Conservation (phyloP, 805 yeast species). For the Wickerhamomyces pijperi region DNA sequence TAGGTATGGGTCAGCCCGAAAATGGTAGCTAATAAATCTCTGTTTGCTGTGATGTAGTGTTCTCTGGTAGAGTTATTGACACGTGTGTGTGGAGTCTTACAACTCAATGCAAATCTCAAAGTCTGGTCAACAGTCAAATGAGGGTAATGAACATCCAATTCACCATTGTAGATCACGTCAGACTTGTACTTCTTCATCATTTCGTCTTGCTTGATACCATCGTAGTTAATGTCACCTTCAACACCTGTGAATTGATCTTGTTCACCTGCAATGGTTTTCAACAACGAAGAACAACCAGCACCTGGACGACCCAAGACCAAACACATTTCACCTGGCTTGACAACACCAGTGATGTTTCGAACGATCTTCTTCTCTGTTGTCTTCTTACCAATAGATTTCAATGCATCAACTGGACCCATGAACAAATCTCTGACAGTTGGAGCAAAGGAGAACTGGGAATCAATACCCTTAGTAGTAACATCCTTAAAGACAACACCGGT, state of each 20-base stretch:
- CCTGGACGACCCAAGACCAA: conserved; percentile 68
- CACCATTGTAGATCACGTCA: conserved; percentile 47
- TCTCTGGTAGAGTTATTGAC: conserved; percentile 32
- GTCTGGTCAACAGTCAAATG: conserved; percentile 67
- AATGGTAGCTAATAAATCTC: conserved; percentile 36
- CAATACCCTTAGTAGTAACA: conserved; percentile 4
- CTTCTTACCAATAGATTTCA: conserved; percentile 1
- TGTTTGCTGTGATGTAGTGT: conserved; percentile 33
- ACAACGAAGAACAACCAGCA: conserved; percentile 67
- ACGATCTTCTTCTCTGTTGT: conserved; percentile 18
- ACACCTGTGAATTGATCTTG: conserved; percentile 30
- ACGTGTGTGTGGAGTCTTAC: conserved; percentile 53
- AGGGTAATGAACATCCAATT: conserved; percentile 64
- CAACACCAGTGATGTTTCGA: conserved; percentile 18
- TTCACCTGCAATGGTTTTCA: conserved; percentile 55
- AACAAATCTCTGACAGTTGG: conserved; percentile 6
- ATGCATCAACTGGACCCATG: conserved; percentile 1
- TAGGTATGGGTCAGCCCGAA: conserved; percentile 51
- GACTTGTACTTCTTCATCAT: conserved; percentile 47
- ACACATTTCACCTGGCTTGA: conserved; percentile 57
- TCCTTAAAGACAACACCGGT: conserved; percentile 25
- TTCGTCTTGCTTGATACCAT: conserved; percentile 46
- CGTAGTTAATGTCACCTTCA: conserved; percentile 47
- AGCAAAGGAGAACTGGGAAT: conserved; percentile 8
- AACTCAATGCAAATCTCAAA: conserved; percentile 53